Base-by-base conservation (phyloP, 208 protist genomes). In the Endotrypanum monterogeii region DNA sequence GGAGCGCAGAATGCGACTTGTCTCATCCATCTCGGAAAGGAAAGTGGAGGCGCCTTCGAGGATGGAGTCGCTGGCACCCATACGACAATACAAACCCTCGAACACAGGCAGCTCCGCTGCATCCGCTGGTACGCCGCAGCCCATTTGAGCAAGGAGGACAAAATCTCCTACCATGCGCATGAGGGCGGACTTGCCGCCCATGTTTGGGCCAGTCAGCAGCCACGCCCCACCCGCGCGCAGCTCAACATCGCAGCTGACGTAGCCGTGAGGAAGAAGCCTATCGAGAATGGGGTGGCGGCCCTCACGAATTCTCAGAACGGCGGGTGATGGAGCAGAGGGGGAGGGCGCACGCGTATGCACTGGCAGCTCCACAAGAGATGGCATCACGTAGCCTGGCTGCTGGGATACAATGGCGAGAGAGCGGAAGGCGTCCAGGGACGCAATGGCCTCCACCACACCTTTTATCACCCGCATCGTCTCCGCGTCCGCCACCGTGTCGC, bases 1-100 rank as follows among this genome's bases (percentile, higher is more conserved):
- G 7, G 94, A 61, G 37, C 77, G 79, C 16, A 99, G 66, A 74
- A 99, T 99, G 9, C 86, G 85, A 39, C 94, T 88, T 4, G 98
- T 99, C 83, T 99, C 98, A 9, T 89, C 68, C 96, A 99, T 99
- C 77, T 99, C 98, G 0, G 96, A 92, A 67, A 99, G 87, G 78
- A 99, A 99, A 5, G 98, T 99, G n/a, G 91, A 98, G 65, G 82
- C 71, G 69, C 97, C 94, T 56, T 98, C 87, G 2, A 93, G 73
- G 16, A 99, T 80, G 35, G 97, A 88, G 80, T 99, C 98, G 51
- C 80, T 85, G 0, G 98, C 93, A 28, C 98, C 98, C 87, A 99
- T 98, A 35, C 98, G 85, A 65, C 89, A 94, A 78, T 98, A 98
- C 3, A 99, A 63, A 1, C 84, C 84, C 48, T 92, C 86, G 41